Conservation (phyloP, 2,329 filamentous ascomycete species). For the Arthrobotrys sinensis region DNA sequence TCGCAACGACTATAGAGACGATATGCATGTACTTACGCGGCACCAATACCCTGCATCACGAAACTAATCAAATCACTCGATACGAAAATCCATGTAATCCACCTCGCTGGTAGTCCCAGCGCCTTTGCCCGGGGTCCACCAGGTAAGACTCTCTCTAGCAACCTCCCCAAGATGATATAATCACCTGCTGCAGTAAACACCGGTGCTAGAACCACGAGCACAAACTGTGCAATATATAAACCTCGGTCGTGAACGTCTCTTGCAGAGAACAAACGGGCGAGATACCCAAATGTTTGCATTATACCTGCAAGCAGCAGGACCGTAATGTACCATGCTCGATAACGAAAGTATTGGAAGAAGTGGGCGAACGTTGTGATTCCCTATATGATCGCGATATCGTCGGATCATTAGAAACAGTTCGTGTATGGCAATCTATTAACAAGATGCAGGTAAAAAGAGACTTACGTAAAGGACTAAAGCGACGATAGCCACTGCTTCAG, state of each 20-base stretch:
- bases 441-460: neutral
- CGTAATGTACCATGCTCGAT: conserved; percentile 62
- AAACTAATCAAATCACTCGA: conserved; percentile 61
- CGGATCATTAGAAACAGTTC: neutral
- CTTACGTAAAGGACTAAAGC: conserved; percentile 58
- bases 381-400: conserved; percentile 30
- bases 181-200: conserved; percentile 66
- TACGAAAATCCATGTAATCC: conserved; percentile 63
- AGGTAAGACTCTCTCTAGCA: conserved; percentile 65
- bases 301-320: conserved; percentile 60
- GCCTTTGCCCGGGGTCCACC: conserved; percentile 51
- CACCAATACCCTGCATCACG: conserved; percentile 62
- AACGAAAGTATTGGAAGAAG: conserved; percentile 62
- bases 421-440: neutral
- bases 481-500: conserved; percentile 31
- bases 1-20: neutral
- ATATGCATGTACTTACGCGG: conserved; percentile 46
- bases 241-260: conserved; percentile 59
- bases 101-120: conserved; percentile 59
- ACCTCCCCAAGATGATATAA: conserved; percentile 66
- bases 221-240: conserved; percentile 65
- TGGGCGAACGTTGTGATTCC: conserved; percentile 56
- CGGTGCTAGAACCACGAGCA: conserved; percentile 65
- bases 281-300: conserved; percentile 63
- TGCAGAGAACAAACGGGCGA: conserved; percentile 61